Percentiles rank a stretch among this genome's conserved stretches.
Evolutionary conservation across 148 eudicot genomes (phyloP).

Genomic region (Amaranthus hypochondriacus): DNA sequence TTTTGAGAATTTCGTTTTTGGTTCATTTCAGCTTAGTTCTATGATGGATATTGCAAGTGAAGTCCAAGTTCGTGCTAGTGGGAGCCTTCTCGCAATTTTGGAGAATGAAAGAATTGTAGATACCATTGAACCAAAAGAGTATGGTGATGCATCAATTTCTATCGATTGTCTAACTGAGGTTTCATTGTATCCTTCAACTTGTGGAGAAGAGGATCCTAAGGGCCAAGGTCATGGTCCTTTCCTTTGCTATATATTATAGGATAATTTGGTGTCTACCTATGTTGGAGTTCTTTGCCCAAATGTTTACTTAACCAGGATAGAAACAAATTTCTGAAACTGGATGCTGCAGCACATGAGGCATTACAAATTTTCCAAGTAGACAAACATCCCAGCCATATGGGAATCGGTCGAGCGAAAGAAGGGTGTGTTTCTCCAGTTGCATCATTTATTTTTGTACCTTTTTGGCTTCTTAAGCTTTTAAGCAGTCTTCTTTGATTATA

Average conservation of each 20-base stretch:
- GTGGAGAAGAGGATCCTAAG: conserved; percentile 6
- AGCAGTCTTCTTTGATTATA: conserved; percentile 27
- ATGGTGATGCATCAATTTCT: conserved; percentile 66
- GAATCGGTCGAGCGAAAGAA: conserved; percentile 98
- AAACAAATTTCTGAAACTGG: conserved; percentile 88
- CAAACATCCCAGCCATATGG: conserved; percentile 99
- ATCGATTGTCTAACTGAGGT: conserved; percentile 73
- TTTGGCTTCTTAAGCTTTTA: conserved; percentile 12
- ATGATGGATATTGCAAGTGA: conserved; percentile 95
- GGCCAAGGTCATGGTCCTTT: neutral
- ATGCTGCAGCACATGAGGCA: conserved; percentile 87
- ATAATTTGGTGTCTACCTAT: neutral
- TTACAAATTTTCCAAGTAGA: conserved; percentile 92
- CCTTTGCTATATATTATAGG: conserved; percentile 9
- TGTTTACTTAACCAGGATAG: conserved; percentile 45
- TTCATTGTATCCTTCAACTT: conserved; percentile 67
- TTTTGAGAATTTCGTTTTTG: conserved; percentile 3
- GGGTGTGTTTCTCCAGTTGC: conserved; percentile 45
- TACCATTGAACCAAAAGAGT: conserved; percentile 72
- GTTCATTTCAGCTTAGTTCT: conserved; percentile 65
- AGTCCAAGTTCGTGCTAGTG: conserved; percentile 94
- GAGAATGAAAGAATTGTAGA: conserved; percentile 88
- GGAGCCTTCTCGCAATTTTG: conserved; percentile 92
- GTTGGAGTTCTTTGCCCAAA: conserved; percentile 10
- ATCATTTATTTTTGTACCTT: conserved; percentile 19